Conservation (phyloP, 108 stramenopile species). For the Cyclotella baltica region DNA sequence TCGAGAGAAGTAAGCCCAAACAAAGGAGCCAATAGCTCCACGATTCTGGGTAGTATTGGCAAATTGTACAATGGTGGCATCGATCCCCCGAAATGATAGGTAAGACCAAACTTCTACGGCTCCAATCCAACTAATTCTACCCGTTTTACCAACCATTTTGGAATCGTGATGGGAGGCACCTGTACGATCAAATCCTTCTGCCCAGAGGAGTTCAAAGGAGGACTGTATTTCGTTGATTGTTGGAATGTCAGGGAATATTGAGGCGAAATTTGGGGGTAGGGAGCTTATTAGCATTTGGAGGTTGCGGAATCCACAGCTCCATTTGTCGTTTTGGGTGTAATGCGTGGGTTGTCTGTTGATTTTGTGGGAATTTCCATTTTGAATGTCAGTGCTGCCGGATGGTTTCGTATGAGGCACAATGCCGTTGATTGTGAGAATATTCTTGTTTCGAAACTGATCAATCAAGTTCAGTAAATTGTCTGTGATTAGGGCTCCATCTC, state of each 20-base stretch:
- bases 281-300: constrained; percentile 80
- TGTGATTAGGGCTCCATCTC: constrained; percentile 7
- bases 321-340: constrained; percentile 71
- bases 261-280: constrained; percentile 54
- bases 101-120: constrained; percentile 80
- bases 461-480: constrained; percentile 17
- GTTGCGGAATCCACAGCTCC: constrained; percentile 87
- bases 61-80: constrained; percentile 83
- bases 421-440: constrained; percentile 16
- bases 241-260: constrained; percentile 60
- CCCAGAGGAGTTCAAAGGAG: constrained; percentile 70
- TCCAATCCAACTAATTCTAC: constrained; percentile 63
- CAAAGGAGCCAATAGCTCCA: constrained; percentile 54
- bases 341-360: constrained; percentile 34
- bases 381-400: neutral
- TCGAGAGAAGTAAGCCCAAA: constrained; percentile 66
- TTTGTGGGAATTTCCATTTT: neutral
- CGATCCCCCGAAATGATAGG: constrained; percentile 65
- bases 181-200: constrained; percentile 66
- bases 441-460: neutral
- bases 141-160: constrained; percentile 55
- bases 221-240: constrained; percentile 63
- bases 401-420: neutral
- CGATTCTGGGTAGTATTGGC: constrained; percentile 62
- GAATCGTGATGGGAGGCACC: constrained; percentile 71